Percentiles rank a stretch among this genome's conserved stretches.
phyloP scores from a whole-genome alignment of 768 basidiomycete species.

The Phlegmacium glaucopus region DNA sequence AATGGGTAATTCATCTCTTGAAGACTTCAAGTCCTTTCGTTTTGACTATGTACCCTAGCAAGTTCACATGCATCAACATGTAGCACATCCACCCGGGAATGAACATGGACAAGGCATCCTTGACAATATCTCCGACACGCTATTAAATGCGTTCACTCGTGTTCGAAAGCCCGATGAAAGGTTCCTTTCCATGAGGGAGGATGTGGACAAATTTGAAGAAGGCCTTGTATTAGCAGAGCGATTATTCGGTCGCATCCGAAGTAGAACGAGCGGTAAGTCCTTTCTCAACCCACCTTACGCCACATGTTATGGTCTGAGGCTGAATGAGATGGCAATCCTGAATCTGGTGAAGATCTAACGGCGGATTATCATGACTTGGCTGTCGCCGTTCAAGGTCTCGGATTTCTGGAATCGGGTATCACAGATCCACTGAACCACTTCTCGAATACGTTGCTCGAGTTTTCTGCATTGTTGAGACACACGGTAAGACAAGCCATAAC shows the following conservation, averaged over 20 bases:
- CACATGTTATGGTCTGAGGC: conserved; percentile 62
- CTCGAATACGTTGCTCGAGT: conserved; percentile 93
- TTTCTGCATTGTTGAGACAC: conserved; percentile 86
- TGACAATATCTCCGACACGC: conserved; percentile 93
- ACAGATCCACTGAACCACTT: conserved; percentile 97
- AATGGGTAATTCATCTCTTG: conserved; percentile 74
- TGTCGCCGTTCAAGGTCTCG: conserved; percentile 93
- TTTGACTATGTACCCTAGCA: conserved; percentile 47
- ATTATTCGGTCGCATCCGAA: conserved; percentile 72
- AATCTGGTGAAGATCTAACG: conserved; percentile 89
- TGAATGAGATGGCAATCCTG: conserved; percentile 79
- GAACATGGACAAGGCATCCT: conserved; percentile 78
- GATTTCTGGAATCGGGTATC: conserved; percentile 97
- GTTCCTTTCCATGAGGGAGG: conserved; percentile 88
- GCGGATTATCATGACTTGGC: conserved; percentile 97
- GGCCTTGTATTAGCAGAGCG: conserved; percentile 81
- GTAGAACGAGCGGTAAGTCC: conserved; percentile 82
- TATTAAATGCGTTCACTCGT: conserved; percentile 92
- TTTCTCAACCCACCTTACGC: conserved; percentile 20
- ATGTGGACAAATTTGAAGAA: conserved; percentile 95
- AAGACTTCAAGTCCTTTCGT: not conserved
- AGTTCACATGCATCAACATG: conserved; percentile 95
- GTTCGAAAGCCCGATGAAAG: conserved; percentile 97
- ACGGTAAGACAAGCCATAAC: conserved; percentile 66
- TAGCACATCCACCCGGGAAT: conserved; percentile 87